phyloP scores from a whole-genome alignment of 2,329 filamentous ascomycete species.

The Trichoderma sp. region DNA sequence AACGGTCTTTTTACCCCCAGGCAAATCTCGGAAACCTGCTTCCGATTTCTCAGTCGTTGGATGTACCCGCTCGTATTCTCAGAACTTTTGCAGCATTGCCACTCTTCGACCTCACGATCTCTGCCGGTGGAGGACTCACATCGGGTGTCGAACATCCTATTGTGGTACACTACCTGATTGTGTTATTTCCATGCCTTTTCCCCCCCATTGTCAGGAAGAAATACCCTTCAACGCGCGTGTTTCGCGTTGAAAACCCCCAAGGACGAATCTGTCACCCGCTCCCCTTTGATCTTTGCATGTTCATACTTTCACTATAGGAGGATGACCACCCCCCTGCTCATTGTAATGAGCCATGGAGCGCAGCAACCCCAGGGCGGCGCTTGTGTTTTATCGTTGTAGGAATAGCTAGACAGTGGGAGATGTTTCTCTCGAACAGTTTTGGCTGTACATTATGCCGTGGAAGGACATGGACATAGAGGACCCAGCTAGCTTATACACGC shows the following conservation, averaged over 20 bases:
- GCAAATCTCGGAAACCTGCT: background rate
- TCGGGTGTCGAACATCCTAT: slow-evolving; percentile 35
- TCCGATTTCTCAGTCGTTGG: background rate
- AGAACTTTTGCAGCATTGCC: background rate
- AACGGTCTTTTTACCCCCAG: slow-evolving; percentile 3
- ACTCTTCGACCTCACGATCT: background rate
- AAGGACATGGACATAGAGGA: slow-evolving; percentile 22
- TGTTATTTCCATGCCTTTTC: slow-evolving; percentile 26
- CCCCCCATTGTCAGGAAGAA: slow-evolving; percentile 25
- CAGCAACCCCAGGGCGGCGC: slow-evolving; percentile 20
- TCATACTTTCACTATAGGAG: slow-evolving; percentile 30
- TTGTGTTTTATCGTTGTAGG: slow-evolving; percentile 32
- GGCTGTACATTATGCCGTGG: slow-evolving; percentile 31
- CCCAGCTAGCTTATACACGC: slow-evolving; percentile 27
- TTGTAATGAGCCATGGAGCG: slow-evolving; percentile 30
- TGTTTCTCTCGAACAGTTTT: slow-evolving; percentile 27
- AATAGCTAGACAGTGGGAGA: slow-evolving; percentile 30
- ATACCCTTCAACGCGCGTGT: slow-evolving; percentile 18
- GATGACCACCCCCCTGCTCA: slow-evolving; percentile 24
- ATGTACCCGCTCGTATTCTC: background rate
- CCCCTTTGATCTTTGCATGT: slow-evolving; percentile 26
- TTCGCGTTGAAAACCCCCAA: slow-evolving; percentile 33
- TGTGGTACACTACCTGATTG: slow-evolving; percentile 25
- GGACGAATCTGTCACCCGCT: slow-evolving; percentile 32
- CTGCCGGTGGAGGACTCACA: slow-evolving; percentile 24